A percentile compares a stretch with the other conserved stretches of the same genome.
Conservation (phyloP, 169 alveolate genomes). For the Eimeria tenella region DNA sequence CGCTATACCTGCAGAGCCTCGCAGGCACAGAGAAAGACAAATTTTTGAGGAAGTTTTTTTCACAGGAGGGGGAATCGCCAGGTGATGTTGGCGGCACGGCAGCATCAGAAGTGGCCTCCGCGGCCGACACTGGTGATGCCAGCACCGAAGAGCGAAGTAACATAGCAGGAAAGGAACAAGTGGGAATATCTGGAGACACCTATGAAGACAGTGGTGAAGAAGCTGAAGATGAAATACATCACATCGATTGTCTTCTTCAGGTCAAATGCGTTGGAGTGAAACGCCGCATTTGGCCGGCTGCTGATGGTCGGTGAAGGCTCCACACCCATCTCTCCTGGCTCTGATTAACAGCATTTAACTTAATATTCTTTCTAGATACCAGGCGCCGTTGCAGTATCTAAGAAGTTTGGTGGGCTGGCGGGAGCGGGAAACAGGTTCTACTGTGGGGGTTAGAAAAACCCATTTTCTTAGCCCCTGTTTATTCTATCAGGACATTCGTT, state of each 20-base stretch:
- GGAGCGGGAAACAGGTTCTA: too few relatives aligned
- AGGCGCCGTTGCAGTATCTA: too few relatives aligned
- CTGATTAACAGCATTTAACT: too few relatives aligned
- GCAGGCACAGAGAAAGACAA: neutral
- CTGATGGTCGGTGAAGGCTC: neutral
- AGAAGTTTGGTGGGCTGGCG: too few relatives aligned
- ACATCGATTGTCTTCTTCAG: conserved; percentile 10
- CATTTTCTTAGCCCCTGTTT: too few relatives aligned
- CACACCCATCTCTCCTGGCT: too few relatives aligned
- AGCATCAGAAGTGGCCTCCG: too few relatives aligned
- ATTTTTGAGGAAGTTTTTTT: neutral
- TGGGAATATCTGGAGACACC: neutral
- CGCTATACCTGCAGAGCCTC: neutral
- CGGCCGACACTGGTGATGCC: too few relatives aligned
- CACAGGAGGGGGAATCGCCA: neutral
- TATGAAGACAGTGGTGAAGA: neutral
- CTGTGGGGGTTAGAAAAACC: too few relatives aligned
- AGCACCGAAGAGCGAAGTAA: neutral
- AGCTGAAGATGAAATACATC: neutral
- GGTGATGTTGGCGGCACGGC: neutral
- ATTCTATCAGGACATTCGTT: too few relatives aligned
- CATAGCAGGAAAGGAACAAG: neutral
- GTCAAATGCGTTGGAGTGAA: neutral
- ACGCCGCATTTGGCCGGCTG: neutral
- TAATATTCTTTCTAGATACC: too few relatives aligned